phyloP scores from a whole-genome alignment of 805 yeast genomes.

The Candida maesae region DNA sequence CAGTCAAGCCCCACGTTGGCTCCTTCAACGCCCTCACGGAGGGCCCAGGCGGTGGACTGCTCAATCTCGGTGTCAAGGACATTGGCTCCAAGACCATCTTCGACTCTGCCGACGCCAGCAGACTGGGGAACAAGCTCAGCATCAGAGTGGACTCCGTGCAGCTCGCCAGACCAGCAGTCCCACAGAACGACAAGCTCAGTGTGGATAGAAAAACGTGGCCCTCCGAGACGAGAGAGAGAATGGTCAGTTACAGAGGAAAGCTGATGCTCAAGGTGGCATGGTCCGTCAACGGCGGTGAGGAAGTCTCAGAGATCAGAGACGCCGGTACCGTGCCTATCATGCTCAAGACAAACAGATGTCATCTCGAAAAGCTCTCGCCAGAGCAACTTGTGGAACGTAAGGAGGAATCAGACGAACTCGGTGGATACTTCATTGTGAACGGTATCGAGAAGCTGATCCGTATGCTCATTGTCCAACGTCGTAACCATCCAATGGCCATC shows the following conservation, averaged over 20 bases:
- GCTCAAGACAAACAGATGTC: conserved; percentile 90
- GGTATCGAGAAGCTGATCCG: conserved; percentile 96
- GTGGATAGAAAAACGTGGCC: conserved; percentile 79
- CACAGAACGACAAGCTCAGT: conserved; percentile 67
- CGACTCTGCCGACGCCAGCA: conserved; percentile 66
- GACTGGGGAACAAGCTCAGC: conserved; percentile 79
- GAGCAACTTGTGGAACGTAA: conserved; percentile 67
- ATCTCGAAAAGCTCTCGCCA: conserved; percentile 80
- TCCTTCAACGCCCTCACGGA: conserved; percentile 94
- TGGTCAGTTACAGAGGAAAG: conserved; percentile 76
- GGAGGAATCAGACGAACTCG: conserved; percentile 94
- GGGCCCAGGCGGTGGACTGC: conserved; percentile 79
- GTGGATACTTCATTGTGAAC: conserved; percentile 91
- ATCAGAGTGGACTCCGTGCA: conserved; percentile 89
- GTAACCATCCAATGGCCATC: conserved; percentile 98
- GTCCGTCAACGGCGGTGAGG: conserved; percentile 87
- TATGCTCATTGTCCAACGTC: conserved; percentile 95
- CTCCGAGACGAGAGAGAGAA: conserved; percentile 85
- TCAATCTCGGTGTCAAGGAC: conserved; percentile 82
- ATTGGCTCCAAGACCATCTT: conserved; percentile 83
- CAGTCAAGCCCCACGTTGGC: conserved; percentile 92
- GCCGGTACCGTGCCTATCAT: conserved; percentile 90
- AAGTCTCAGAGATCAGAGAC: conserved; percentile 75
- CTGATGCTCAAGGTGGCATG: conserved; percentile 76
- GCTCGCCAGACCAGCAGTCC: conserved; percentile 77